Base-by-base conservation (phyloP, 75 land plant genomes). In the Adiantum capillusveneris region DNA sequence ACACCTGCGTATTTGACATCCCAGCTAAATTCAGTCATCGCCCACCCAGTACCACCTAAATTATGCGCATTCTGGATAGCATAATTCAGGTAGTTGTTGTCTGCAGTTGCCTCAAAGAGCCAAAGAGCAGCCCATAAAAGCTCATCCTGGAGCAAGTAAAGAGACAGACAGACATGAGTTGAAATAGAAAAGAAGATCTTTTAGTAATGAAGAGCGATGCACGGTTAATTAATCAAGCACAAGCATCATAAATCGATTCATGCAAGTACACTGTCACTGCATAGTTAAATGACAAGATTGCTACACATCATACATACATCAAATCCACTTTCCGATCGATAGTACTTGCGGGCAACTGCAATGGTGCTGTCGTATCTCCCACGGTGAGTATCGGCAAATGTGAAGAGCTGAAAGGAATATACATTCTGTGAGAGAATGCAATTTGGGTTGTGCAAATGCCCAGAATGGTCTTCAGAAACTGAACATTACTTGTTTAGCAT, bases 1-100 rank as follows among this genome's bases (percentile, higher is more conserved):
- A 84, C 75, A 28, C 96, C 96, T 11, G 77, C 86, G 64, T 78
- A 86, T 67, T 90, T 90, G 66, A 69, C 67, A 60, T 90, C 96
- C 96, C 96, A 90, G 44, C 82, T 72, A 59, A 90, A 90, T 60
- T 85, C 86, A 0, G 68, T 46, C 31, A 75, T 72, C 1, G 51
- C 76, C 75, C 81, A 82, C 16, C 84, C 77, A 62, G 80, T 76
- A 1, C 96, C 86, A 29, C 81, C 82, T 24, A 79, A 48, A 26
- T 39, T 14, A 6, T 68, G 31, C 9, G 70, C 83, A 51, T 83
- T 83, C 29, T 69, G 45, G 5, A 56, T 65, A 0, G 67, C 75
- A 69, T 85, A 90, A 21, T 74, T 51, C 46, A 83, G 57, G 52
- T 85, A 90, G 17, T 19, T 31, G 31, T 54, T 58, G 25, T 74